Conservation (phyloP, 2,329 filamentous ascomycete species). For the Amesomyces nigricolor region DNA sequence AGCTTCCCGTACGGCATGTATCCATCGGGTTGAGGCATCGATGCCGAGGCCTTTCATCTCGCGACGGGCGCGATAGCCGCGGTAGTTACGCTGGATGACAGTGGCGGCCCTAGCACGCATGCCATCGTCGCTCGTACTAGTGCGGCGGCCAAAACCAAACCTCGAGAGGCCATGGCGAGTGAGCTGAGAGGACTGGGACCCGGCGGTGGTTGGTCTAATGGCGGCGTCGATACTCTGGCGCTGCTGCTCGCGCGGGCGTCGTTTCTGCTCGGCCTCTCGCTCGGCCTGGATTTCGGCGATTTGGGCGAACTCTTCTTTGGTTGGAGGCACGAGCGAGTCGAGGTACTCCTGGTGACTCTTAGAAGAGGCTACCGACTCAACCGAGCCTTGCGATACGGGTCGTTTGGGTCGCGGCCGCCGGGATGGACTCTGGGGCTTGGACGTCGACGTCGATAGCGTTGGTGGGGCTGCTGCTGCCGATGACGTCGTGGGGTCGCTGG, state of each 20-base stretch:
- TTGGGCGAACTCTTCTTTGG: constrained; percentile 22
- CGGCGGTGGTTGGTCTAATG: not conserved
- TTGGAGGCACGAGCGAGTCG: constrained; percentile 22
- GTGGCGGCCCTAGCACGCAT: constrained; percentile 43
- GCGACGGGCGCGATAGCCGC: constrained; percentile 68
- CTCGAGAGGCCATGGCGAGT: constrained; percentile 9
- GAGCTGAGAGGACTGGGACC: not conserved
- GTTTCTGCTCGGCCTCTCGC: constrained; percentile 25
- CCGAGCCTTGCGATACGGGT: constrained; percentile 2
- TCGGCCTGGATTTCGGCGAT: constrained; percentile 24
- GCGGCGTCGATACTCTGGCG: constrained; percentile 18
- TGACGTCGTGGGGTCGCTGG: not conserved
- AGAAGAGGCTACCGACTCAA: constrained; percentile 6
- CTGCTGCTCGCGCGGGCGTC: constrained; percentile 18
- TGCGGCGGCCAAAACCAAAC: constrained; percentile 13
- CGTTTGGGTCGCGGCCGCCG: not conserved
- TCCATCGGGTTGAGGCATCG: constrained; percentile 65
- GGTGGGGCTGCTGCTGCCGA: not conserved
- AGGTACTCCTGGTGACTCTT: constrained; percentile 20
- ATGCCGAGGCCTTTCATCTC: constrained; percentile 65
- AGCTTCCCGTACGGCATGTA: constrained; percentile 57
- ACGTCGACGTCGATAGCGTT: not conserved
- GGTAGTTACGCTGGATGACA: constrained; percentile 65
- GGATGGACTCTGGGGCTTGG: not conserved
- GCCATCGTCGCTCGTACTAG: constrained; percentile 20